Evolutionary conservation across 129 eudicot species (phyloP).

Genomic region (Centrapalus pauciflorus): DNA sequence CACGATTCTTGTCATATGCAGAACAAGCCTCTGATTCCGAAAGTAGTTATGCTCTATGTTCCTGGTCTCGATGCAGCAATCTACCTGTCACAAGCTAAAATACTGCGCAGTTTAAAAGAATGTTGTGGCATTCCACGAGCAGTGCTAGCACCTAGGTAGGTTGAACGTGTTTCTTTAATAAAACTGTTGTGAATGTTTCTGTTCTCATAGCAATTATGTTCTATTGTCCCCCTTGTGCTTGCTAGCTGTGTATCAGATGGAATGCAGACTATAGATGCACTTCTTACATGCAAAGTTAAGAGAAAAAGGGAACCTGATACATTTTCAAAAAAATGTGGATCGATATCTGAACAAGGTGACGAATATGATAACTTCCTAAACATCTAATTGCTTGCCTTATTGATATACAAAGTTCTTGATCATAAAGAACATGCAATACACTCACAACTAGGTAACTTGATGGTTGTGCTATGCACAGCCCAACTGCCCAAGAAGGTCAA

Average conservation of each 20-base stretch:
- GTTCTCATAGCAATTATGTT: constrained; percentile 16
- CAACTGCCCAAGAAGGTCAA: too few relatives aligned
- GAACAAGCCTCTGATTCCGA: constrained; percentile 95
- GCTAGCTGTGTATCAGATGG: constrained; percentile 98
- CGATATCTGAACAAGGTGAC: constrained; percentile 45
- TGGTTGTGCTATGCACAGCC: too few relatives aligned
- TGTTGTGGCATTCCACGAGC: constrained; percentile 85
- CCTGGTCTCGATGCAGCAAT: constrained; percentile 98
- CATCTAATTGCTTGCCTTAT: neutral
- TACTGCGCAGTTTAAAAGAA: constrained; percentile 64
- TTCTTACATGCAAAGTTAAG: constrained; percentile 77
- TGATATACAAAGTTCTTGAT: neutral
- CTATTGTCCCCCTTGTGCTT: constrained; percentile 29
- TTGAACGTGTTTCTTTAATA: too few relatives aligned
- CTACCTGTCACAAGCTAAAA: constrained; percentile 68
- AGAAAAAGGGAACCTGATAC: constrained; percentile 63
- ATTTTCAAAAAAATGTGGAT: constrained; percentile 35
- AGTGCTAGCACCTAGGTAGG: constrained; percentile 91
- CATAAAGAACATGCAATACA: neutral
- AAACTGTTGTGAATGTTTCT: neutral
- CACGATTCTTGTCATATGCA: constrained; percentile 34
- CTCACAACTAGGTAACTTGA: too few relatives aligned
- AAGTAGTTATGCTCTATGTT: constrained; percentile 86
- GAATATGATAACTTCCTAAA: neutral
- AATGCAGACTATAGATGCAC: constrained; percentile 87